Evolutionary conservation across 2,329 filamentous ascomycete species (phyloP).

Genomic region (Falciphora oryzae): DNA sequence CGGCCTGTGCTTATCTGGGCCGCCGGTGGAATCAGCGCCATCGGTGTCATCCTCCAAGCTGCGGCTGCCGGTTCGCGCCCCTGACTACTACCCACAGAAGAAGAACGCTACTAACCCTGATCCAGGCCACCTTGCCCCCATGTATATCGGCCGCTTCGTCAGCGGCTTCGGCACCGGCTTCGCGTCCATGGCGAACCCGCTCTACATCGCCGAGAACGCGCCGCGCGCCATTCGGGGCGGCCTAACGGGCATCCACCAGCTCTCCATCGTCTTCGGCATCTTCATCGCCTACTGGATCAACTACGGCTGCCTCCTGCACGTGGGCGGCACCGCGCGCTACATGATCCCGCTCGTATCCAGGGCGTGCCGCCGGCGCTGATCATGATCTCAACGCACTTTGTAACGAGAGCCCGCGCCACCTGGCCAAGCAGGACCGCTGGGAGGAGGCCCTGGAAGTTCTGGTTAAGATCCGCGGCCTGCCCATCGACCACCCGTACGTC

Average conservation of each 20-base stretch:
- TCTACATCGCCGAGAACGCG: slow-evolving; percentile 56
- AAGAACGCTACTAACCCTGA: background rate
- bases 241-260: slow-evolving; percentile 54
- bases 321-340: slow-evolving; percentile 38
- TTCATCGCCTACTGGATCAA: slow-evolving; percentile 50
- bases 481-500: slow-evolving; percentile 30
- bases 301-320: slow-evolving; percentile 41
- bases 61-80: slow-evolving; percentile 17
- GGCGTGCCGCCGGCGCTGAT: slow-evolving; percentile 49
- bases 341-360: slow-evolving; percentile 54
- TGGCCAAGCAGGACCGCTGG: slow-evolving; percentile 52
- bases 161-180: slow-evolving; percentile 46
- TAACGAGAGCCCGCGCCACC: slow-evolving; percentile 55
- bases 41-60: slow-evolving; percentile 26
- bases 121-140: slow-evolving; percentile 21
- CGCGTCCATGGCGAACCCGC: slow-evolving; percentile 51
- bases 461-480: slow-evolving; percentile 28
- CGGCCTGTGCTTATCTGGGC: background rate
- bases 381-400: slow-evolving; percentile 49
- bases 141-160: slow-evolving; percentile 36
- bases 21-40: slow-evolving; percentile 17
- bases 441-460: slow-evolving; percentile 35
- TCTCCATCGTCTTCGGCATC: slow-evolving; percentile 47
- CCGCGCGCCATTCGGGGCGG: slow-evolving; percentile 54
- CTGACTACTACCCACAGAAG: background rate